Evolutionary conservation across 768 basidiomycete genomes (phyloP).

Genomic region (Podaxis sp.): DNA sequence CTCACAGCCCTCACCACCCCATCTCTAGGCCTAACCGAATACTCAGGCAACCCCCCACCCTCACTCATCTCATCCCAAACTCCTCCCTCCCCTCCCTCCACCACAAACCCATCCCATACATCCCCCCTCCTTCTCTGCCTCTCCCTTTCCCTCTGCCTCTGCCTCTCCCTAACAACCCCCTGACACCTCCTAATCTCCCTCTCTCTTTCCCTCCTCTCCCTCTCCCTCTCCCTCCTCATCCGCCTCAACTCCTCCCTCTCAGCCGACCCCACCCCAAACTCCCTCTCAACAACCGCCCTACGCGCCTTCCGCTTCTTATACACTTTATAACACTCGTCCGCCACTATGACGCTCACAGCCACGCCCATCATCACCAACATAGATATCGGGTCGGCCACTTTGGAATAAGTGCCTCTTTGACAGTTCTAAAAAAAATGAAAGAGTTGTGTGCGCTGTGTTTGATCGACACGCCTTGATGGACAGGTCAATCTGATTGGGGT

Average conservation of each 20-base stretch:
- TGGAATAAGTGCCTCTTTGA: neutral
- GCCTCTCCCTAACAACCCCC: neutral
- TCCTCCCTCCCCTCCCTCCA: neutral
- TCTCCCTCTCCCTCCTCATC: neutral
- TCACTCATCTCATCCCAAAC: neutral
- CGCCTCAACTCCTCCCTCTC: neutral
- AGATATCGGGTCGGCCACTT: constrained; percentile 3
- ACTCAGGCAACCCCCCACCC: neutral
- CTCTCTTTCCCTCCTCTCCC: neutral
- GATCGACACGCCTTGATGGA: neutral
- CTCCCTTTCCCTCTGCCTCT: neutral
- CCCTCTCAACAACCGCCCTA: neutral
- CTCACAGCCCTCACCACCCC: neutral
- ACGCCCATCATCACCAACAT: neutral
- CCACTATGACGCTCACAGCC: constrained; percentile 2
- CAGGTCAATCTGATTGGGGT: too few relatives aligned
- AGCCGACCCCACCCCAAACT: neutral
- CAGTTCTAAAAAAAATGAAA: neutral
- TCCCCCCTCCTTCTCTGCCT: neutral
- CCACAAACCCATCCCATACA: neutral
- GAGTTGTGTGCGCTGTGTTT: neutral
- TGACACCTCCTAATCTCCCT: neutral
- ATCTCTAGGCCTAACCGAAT: neutral
- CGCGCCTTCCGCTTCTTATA: constrained; percentile 1
- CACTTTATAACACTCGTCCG: constrained; percentile 1